phyloP scores from a whole-genome alignment of 2,329 filamentous ascomycete genomes.

The Corynespora cassiicola region DNA sequence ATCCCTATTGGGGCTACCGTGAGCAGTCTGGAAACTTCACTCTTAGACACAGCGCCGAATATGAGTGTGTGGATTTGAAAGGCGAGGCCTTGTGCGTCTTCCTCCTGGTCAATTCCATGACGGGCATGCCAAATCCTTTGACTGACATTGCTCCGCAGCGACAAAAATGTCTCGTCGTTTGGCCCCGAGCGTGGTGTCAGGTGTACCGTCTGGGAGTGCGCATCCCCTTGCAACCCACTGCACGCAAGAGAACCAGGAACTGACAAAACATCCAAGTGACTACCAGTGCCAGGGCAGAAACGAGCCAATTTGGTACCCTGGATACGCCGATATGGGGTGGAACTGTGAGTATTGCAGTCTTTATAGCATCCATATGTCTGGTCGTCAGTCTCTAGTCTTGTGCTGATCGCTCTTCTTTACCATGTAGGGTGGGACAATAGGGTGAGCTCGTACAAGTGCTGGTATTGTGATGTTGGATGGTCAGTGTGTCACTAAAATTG shows the following conservation, averaged over 20 bases:
- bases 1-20: slow-evolving; percentile 3
- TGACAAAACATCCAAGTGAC: neutral
- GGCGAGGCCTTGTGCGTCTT: neutral
- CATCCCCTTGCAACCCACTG: too few relatives aligned
- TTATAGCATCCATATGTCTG: too few relatives aligned
- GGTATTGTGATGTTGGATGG: neutral
- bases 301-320: slow-evolving; percentile 3
- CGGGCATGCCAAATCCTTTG: too few relatives aligned
- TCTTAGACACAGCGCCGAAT: neutral
- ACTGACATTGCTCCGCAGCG: slow-evolving; percentile 1
- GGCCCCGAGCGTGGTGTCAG: slow-evolving; percentile 1
- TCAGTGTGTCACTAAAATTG: too few relatives aligned
- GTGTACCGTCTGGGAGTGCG: slow-evolving; percentile 3
- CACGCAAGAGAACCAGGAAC: too few relatives aligned
- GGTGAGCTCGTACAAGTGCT: slow-evolving; percentile 1
- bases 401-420: neutral
- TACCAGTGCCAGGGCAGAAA: slow-evolving; percentile 1
- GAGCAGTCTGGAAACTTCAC: neutral
- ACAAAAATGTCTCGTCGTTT: slow-evolving; percentile 4
- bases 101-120: too few relatives aligned
- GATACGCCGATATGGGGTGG: slow-evolving; percentile 5
- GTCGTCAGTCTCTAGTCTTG: neutral
- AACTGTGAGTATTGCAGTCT: too few relatives aligned
- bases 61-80: neutral
- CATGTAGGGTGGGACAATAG: slow-evolving; percentile 4